Percentiles rank a stretch among this genome's conserved stretches.
Evolutionary conservation across 345 rosid genomes (phyloP).

Genomic region (Citrus hindsii): DNA sequence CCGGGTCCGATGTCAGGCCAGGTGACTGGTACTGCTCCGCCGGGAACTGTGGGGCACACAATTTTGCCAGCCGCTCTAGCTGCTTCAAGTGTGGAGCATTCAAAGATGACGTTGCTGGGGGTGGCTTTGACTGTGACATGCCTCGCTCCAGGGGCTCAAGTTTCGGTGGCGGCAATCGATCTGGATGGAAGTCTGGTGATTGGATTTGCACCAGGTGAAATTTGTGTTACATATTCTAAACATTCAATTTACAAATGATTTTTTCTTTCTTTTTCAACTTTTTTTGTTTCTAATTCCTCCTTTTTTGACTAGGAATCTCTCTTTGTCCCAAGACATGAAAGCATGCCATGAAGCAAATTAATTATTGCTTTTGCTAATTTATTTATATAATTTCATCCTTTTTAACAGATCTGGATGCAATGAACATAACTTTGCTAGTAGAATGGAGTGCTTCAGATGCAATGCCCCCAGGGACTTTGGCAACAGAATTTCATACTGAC

Average conservation of each 20-base stretch:
- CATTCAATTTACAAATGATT: not conserved
- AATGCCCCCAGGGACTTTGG: constrained; percentile 73
- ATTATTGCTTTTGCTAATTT: not conserved
- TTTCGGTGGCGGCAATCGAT: constrained; percentile 37
- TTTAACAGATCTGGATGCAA: constrained; percentile 65
- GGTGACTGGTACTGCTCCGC: constrained; percentile 95
- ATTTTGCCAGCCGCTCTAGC: constrained; percentile 84
- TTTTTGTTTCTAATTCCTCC: not conserved
- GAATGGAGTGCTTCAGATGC: constrained; percentile 89
- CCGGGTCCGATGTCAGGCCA: constrained; percentile 89
- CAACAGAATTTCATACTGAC: constrained; percentile 28
- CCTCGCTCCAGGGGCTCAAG: constrained; percentile 45
- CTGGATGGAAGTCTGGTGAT: constrained; percentile 92
- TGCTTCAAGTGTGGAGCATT: constrained; percentile 89
- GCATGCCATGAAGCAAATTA: not conserved
- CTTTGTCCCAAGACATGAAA: not conserved
- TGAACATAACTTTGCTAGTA: constrained; percentile 88
- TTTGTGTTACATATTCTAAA: not conserved
- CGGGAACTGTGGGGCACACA: constrained; percentile 88
- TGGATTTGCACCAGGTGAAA: constrained; percentile 85
- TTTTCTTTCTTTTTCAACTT: not conserved
- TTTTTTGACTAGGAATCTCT: constrained; percentile 1
- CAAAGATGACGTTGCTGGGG: constrained; percentile 60
- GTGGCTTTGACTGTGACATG: constrained; percentile 38
- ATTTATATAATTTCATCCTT: not conserved